phyloP scores from a whole-genome alignment of 257 asterid genomes.

The Solanum megistacrolobum region DNA sequence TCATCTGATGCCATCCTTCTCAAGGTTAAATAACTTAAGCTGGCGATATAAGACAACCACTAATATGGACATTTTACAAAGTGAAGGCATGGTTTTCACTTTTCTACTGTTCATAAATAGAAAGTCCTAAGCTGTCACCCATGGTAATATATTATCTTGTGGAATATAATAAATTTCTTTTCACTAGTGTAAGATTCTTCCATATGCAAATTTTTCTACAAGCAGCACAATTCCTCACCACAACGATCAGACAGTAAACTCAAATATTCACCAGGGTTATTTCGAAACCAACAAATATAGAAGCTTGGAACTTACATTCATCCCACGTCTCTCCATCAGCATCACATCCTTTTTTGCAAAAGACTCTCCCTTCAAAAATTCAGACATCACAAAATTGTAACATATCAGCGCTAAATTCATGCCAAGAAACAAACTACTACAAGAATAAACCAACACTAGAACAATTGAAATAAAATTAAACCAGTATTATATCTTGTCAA shows the following conservation, averaged over 20 bases:
- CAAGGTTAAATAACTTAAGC: background rate
- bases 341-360: slow-evolving; percentile 88
- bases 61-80: background rate
- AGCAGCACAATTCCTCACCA: background rate
- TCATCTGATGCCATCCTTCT: background rate
- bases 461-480: background rate
- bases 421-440: background rate
- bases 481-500: background rate
- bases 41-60: background rate
- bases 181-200: background rate
- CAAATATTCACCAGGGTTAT: background rate
- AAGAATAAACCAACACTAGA: background rate
- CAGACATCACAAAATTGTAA: background rate
- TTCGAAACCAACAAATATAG: background rate
- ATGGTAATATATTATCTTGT: background rate
- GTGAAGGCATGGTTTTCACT: background rate
- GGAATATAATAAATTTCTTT: background rate
- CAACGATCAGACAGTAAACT: background rate
- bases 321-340: slow-evolving; percentile 84
- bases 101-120: background rate
- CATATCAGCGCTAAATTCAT: background rate
- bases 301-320: slow-evolving; percentile 45
- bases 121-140: background rate
- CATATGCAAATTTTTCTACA: background rate
- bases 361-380: slow-evolving; percentile 72